Conservation (phyloP, 2,329 filamentous ascomycete species). For the Botryotinia globosa region DNA sequence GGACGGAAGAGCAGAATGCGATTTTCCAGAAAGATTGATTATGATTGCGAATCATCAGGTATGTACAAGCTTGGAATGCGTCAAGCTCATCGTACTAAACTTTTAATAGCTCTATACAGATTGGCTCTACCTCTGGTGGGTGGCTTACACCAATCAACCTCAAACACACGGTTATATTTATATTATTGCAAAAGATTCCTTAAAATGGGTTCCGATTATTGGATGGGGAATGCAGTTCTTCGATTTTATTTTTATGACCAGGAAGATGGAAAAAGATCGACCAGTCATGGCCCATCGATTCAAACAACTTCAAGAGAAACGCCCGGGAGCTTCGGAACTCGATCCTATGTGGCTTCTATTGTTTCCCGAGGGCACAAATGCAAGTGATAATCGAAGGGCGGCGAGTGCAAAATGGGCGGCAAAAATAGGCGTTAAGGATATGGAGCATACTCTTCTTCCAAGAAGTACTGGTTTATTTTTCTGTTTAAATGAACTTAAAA, state of each 20-base stretch:
- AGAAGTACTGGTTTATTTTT: slow-evolving; percentile 79
- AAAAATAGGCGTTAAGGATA: slow-evolving; percentile 70
- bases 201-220: slow-evolving; percentile 76
- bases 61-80: slow-evolving; percentile 22
- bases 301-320: slow-evolving; percentile 60
- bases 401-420: slow-evolving; percentile 74
- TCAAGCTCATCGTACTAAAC: slow-evolving; percentile 26
- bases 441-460: slow-evolving; percentile 72
- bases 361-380: slow-evolving; percentile 85
- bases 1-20: slow-evolving; percentile 72
- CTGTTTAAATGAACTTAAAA: slow-evolving; percentile 71
- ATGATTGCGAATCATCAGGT: slow-evolving; percentile 86
- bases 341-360: slow-evolving; percentile 89
- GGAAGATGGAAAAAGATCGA: slow-evolving; percentile 80
- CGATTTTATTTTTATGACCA: slow-evolving; percentile 87
- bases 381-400: slow-evolving; percentile 65
- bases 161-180: slow-evolving; percentile 82
- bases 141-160: slow-evolving; percentile 74
- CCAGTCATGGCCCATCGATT: slow-evolving; percentile 72
- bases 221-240: slow-evolving; percentile 82
- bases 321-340: slow-evolving; percentile 54
- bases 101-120: slow-evolving; percentile 70
- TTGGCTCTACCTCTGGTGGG: slow-evolving; percentile 93
- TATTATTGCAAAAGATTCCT: slow-evolving; percentile 85
- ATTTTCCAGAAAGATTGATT: slow-evolving; percentile 77